Percentiles rank a stretch among this genome's conserved stretches.
Evolutionary conservation across 192 early-diverging fungal genomes (phyloP).

Genomic region (Chytriomyces sp.): DNA sequence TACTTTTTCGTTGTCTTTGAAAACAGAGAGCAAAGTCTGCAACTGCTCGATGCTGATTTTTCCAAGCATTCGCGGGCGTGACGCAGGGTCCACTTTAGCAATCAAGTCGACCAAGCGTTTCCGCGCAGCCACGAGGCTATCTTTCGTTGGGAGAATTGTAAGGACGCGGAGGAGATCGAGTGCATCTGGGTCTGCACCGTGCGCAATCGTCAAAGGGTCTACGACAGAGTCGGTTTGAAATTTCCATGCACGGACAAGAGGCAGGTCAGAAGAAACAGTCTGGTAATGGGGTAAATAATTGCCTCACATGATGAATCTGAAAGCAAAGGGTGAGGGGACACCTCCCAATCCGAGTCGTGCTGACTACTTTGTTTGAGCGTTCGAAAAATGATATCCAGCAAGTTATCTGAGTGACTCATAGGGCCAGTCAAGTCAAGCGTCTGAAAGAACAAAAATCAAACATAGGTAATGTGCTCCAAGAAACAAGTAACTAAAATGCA

Average conservation of each 20-base stretch:
- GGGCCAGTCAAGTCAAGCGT: conserved; percentile 25
- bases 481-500: no score
- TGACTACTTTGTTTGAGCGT: neutral
- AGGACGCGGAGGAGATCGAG: conserved; percentile 25
- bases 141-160: conserved; percentile 20
- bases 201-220: conserved; percentile 8
- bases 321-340: conserved; percentile 4
- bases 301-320: neutral
- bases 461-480: neutral
- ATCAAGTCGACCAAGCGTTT: conserved; percentile 34
- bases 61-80: conserved; percentile 21
- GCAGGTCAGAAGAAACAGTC: neutral
- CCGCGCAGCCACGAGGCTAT: conserved; percentile 23
- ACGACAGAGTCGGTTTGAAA: neutral
- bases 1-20: conserved; percentile 9
- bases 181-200: conserved; percentile 20
- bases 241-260: neutral
- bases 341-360: neutral
- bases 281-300: neutral
- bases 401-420: conserved; percentile 21
- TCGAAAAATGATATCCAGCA: conserved; percentile 23
- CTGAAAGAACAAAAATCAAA: neutral
- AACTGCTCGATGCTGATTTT: conserved; percentile 23
- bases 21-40: conserved; percentile 18
- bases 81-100: conserved; percentile 4